These are phyloP conservation scores for Spencermartinsiella europaea DNA, from an alignment of 805 yeast species.

Conservation along the genomic window DNA sequence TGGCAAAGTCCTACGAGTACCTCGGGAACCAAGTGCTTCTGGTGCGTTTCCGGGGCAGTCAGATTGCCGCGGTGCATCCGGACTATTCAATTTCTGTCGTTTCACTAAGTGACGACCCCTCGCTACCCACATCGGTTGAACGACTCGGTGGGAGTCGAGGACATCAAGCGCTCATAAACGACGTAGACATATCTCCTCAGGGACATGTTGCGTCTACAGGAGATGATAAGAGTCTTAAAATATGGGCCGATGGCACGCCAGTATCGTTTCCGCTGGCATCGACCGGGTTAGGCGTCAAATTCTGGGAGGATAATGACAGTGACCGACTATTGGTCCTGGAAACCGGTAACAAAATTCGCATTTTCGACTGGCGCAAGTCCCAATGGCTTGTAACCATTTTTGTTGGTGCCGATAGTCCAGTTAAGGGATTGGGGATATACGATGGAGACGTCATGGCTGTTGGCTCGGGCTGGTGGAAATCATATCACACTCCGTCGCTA, in stretches of 20 bases:
- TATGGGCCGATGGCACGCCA: conserved; percentile 28
- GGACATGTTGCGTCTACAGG: conserved; percentile 31
- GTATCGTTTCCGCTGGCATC: conserved; percentile 17
- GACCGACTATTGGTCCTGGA: conserved; percentile 34
- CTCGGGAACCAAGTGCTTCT: conserved; percentile 17
- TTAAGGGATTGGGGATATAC: conserved; percentile 22
- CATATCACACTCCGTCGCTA: conserved; percentile 24
- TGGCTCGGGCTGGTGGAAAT: conserved; percentile 35
- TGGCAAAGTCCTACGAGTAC: conserved; percentile 8
- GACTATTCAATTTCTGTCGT: conserved; percentile 19
- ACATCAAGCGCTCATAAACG: conserved; percentile 28
- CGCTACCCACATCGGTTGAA: not conserved
- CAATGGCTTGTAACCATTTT: conserved; percentile 31
- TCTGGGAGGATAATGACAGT: conserved; percentile 32
- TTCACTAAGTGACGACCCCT: conserved; percentile 2
- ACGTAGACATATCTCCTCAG: conserved; percentile 28
- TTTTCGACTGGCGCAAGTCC: conserved; percentile 33
- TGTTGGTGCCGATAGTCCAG: conserved; percentile 19
- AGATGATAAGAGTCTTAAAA: conserved; percentile 29
- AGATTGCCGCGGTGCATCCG: conserved; percentile 23
- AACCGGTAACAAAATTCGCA: conserved; percentile 29
- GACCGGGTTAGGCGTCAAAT: conserved; percentile 29
- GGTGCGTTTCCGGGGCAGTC: conserved; percentile 8
- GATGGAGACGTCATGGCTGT: conserved; percentile 28
- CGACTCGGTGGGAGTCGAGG: conserved; percentile 11